These are phyloP conservation scores for Xylaria polymorpha DNA, from an alignment of 2,329 filamentous ascomycete species.

Conservation along the genomic window DNA sequence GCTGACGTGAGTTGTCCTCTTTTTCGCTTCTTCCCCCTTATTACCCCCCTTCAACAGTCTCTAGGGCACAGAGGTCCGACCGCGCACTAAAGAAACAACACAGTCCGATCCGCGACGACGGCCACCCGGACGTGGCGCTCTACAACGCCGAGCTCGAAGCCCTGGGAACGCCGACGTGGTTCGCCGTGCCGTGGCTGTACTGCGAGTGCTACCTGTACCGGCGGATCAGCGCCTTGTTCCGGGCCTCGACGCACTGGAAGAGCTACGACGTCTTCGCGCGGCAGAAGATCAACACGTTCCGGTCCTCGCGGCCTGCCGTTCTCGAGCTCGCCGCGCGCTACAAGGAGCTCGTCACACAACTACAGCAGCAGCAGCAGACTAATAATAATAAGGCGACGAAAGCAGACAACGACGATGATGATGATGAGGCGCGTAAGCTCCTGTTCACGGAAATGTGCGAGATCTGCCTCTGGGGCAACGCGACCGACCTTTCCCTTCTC, in stretches of 20 bases:
- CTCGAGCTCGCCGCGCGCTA: constrained; percentile 85
- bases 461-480: constrained; percentile 97
- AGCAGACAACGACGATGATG: constrained; percentile 60
- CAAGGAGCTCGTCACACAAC: constrained; percentile 70
- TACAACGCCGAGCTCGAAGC: constrained; percentile 90
- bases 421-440: constrained; percentile 76
- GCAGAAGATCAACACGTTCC: constrained; percentile 93
- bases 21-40: no score
- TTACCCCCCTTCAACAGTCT: no score
- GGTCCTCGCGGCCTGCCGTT: constrained; percentile 87
- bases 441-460: constrained; percentile 94
- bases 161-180: constrained; percentile 81
- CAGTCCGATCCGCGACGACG: constrained; percentile 82
- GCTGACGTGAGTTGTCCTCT: constrained; percentile 69
- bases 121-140: constrained; percentile 75
- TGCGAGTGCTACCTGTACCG: constrained; percentile 94
- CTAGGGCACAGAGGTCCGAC: no score
- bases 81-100: no score
- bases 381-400: no score
- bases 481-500: constrained; percentile 90
- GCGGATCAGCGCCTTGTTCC: constrained; percentile 85
- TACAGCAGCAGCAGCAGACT: no score
- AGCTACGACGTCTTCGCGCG: constrained; percentile 88
- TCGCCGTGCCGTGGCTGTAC: constrained; percentile 87
- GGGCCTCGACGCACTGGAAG: constrained; percentile 83